Evolutionary conservation across 306 rosid species (phyloP).

Genomic region (Fragaria vesca): DNA sequence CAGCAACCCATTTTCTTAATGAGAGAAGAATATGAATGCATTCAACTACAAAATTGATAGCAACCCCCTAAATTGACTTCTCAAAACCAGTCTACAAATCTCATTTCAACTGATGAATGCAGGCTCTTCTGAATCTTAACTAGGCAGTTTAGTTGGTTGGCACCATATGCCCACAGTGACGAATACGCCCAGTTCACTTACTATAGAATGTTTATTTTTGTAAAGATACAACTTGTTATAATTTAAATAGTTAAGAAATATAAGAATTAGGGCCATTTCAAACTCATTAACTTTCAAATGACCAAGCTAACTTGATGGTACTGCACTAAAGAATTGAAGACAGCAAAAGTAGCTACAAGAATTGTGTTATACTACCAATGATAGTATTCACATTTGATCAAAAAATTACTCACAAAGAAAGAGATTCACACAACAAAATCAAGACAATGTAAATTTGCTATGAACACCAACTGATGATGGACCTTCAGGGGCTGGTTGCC

Average conservation of each 20-base stretch:
- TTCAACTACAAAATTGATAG: too few species aligned
- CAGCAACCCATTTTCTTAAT: too few species aligned
- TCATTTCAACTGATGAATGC: too few species aligned
- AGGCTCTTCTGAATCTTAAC: too few species aligned
- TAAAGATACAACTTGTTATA: background rate
- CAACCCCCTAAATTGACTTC: too few species aligned
- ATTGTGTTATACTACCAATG: background rate
- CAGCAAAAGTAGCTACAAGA: background rate
- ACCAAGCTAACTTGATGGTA: background rate
- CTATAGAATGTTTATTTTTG: too few species aligned
- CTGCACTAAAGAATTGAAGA: background rate
- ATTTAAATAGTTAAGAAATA: too few species aligned
- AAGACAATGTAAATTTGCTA: background rate
- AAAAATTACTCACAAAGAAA: background rate
- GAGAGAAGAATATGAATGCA: too few species aligned
- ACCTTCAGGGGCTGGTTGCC: slow-evolving; percentile 48
- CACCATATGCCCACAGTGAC: too few species aligned
- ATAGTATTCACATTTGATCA: background rate
- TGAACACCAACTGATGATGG: background rate
- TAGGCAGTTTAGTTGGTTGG: too few species aligned
- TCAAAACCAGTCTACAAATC: too few species aligned
- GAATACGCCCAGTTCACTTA: too few species aligned
- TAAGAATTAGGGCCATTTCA: background rate
- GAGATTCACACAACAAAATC: background rate
- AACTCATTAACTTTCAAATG: background rate